Evolutionary conservation across 83 land plant species (phyloP), one percentile per base, ranked within the genome.

Genomic region (Picea abies): DNA sequence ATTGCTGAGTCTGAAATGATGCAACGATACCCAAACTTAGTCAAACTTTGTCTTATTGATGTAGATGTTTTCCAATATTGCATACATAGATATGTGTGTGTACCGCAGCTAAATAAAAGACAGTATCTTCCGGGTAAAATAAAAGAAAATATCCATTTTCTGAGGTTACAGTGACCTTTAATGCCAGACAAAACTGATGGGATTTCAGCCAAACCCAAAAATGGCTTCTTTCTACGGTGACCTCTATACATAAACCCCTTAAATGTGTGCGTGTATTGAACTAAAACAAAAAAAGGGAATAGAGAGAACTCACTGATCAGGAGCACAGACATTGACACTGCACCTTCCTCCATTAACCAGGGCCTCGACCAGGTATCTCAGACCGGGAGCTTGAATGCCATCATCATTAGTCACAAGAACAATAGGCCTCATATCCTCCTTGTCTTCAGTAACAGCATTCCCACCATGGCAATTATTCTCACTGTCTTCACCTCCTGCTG

Each of bases 331-430:
- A 83, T 71, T 80, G 26, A 90, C 90, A 61, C 72, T 61, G 69
- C 84, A 90, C 11, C 83, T 44, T 63, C 85, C 88, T 11, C 83
- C 83, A 62, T 80, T 61, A 49, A 90, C 85, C 37, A 90, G 84
- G 60, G 90, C 88, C 6, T 81, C 69, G 14, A 88, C 90, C 47
- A 90, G 62, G 12, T 85, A 90, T 63, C 81, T 83, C 35, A 90
- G 62, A 60, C 91, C 91, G 10, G 90, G 88, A 11, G 91, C 90
- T 25, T 62, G 32, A 80, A 90, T 88, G 56, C 91, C 91, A 44
- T 90, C 90, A 29, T 85, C 91, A 44, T 83, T 90, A 6, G 90
- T 90, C 11, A 90, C 80, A 56, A 90, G 66, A 35, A 90, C 80
- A 7, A 8, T 60, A 47, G 91, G 90, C 64, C 60, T 76, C 79